Evolutionary conservation across 441 rosid species (phyloP).

Genomic region (Capsella rubella): DNA sequence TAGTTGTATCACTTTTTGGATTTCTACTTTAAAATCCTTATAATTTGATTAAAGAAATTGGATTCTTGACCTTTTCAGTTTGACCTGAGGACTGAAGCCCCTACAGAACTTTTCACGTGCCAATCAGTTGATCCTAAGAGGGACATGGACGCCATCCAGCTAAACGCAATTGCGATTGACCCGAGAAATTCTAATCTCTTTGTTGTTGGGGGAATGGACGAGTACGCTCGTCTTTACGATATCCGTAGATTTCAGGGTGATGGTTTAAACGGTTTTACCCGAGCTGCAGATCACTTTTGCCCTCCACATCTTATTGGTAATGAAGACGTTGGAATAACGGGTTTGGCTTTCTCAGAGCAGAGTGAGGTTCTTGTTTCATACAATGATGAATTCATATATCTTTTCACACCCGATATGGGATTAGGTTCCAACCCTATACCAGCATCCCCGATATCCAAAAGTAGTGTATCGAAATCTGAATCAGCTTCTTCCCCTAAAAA

Average conservation of each 20-base stretch:
- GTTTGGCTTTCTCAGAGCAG: constrained; percentile 86
- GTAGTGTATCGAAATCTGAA: constrained; percentile 45
- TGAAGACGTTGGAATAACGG: constrained; percentile 71
- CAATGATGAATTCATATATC: constrained; percentile 74
- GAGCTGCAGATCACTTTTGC: constrained; percentile 68
- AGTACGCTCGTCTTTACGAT: constrained; percentile 84
- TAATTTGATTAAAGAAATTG: neutral
- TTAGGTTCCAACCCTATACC: constrained; percentile 63
- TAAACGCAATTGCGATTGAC: constrained; percentile 83
- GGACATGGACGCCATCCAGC: constrained; percentile 46
- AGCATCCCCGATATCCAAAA: constrained; percentile 48
- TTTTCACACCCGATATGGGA: constrained; percentile 77
- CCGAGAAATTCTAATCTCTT: constrained; percentile 85
- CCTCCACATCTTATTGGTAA: constrained; percentile 76
- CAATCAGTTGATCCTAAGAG: constrained; percentile 47
- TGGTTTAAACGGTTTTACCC: constrained; percentile 60
- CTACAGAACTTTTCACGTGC: constrained; percentile 83
- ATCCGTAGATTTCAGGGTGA: constrained; percentile 72
- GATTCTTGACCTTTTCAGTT: constrained; percentile 56
- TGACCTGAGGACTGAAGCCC: constrained; percentile 73
- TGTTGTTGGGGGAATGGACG: constrained; percentile 83
- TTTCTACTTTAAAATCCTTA: neutral
- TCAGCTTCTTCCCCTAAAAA: constrained; percentile 42
- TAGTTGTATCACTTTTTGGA: neutral
- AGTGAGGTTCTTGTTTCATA: constrained; percentile 91